A percentile compares a stretch with the other conserved stretches of the same genome.
These are phyloP conservation scores for Penicillium lagena DNA, from an alignment of 495 filamentous ascomycete species.

Conservation along the genomic window DNA sequence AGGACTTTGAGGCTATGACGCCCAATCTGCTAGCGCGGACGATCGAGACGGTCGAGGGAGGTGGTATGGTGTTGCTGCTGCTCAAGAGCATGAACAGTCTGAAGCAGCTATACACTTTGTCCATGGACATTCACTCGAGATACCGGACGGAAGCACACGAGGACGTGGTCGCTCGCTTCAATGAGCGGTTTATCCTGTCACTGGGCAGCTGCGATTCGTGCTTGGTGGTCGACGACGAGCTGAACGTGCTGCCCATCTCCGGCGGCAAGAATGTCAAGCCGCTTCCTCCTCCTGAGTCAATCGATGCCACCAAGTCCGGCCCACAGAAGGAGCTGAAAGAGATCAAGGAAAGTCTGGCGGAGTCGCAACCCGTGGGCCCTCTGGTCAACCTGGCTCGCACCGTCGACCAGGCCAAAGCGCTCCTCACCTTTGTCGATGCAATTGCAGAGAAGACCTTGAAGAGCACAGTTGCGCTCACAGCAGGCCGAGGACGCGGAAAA, in stretches of 20 bases:
- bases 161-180: constrained; percentile 94
- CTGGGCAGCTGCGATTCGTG: constrained; percentile 91
- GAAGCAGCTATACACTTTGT: constrained; percentile 94
- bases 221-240: constrained; percentile 93
- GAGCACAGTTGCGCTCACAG: constrained; percentile 89
- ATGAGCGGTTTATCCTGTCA: constrained; percentile 94
- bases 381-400: constrained; percentile 81
- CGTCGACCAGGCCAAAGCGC: constrained; percentile 89
- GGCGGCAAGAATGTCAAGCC: constrained; percentile 89
- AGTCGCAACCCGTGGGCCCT: constrained; percentile 79
- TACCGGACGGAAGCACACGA: constrained; percentile 96
- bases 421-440: constrained; percentile 91
- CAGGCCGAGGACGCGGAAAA: constrained; percentile 93
- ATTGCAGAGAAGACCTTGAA: constrained; percentile 93
- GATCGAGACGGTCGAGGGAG: constrained; percentile 96
- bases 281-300: constrained; percentile 61
- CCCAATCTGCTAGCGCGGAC: constrained; percentile 92
- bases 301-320: constrained; percentile 57
- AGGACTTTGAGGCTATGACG: constrained; percentile 97
- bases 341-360: constrained; percentile 81
- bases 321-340: constrained; percentile 72
- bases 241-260: constrained; percentile 96
- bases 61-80: constrained; percentile 82
- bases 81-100: constrained; percentile 95
- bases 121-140: constrained; percentile 96